Base-by-base conservation (phyloP, 805 yeast genomes). In the Ogataea nitratoaversa region DNA sequence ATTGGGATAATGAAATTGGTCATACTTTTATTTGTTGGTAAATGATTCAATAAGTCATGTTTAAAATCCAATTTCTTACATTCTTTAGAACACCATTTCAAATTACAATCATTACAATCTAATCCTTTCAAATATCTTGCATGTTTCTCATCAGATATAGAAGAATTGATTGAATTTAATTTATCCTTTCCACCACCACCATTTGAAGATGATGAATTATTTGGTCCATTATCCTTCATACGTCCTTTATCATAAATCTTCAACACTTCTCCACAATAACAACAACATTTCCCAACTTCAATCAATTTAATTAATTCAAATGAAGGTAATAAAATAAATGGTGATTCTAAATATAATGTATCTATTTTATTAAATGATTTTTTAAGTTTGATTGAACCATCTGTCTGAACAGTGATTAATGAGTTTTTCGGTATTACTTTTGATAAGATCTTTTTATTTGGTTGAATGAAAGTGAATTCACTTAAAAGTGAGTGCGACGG, bases 221-320 rank as follows among this genome's bases (percentile, higher is more conserved):
- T 27, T n/a, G 14, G 2, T 13, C 32, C 37, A 11, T 33, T 40
- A 29, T 43, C 55, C 29, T 50, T 55, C 42, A 58, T 46, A 8
- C 57, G 36, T 4, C 66, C 64, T 30, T 48, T 46, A 42, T 61
- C 63, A 31, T 57, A 56, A 5, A 53, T 52, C 41, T 60, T 60
- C 32, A 61, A 39, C 5, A 59, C 62, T 11, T 51, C 56, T 2
- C 66, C 65, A 41, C 66, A 61, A 28, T 45, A 50, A 28, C 59
- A 50, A 37, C 66, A 61, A 27, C 61, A 55, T 42, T 58, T 60
- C 1, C 66, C 66, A 3, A 51, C 41, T 19, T 50, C 50, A 3
- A 59, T 55, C 30, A 61, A 43, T 30, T 49, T 52, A 7, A 40
- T 14, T 20, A 59, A 18, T 19, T 57, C 62, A 48, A 50, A 54